Conservation (phyloP, 2,329 filamentous ascomycete genomes). For the Monosporascus sp. region DNA sequence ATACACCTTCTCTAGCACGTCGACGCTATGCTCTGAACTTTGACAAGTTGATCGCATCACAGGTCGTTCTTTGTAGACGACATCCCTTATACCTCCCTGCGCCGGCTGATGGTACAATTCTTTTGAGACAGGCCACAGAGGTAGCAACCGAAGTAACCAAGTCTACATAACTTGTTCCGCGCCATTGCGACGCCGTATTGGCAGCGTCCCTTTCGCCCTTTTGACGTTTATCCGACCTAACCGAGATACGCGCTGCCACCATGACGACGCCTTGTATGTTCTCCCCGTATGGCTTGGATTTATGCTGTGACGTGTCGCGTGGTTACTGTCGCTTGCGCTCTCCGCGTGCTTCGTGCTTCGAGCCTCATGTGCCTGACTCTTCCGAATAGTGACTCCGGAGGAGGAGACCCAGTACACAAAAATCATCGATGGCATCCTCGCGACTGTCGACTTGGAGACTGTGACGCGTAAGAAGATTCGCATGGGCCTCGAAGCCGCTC, state of each 20-base stretch:
- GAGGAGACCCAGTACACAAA: constrained; percentile 48
- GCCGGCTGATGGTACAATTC: no score
- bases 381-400: constrained; percentile 39
- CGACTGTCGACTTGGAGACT: constrained; percentile 54
- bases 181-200: background rate
- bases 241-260: constrained; percentile 5
- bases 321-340: background rate
- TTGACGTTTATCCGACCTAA: background rate
- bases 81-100: background rate
- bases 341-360: background rate
- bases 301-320: background rate
- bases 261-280: constrained; percentile 23
- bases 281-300: background rate
- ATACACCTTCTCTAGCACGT: background rate
- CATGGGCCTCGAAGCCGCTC: constrained; percentile 46
- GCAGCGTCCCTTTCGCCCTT: background rate
- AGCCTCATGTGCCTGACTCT: constrained; percentile 4
- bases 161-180: background rate
- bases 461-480: constrained; percentile 59
- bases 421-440: constrained; percentile 56
- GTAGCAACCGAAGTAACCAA: no score
- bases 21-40: background rate
- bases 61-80: background rate
- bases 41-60: background rate
- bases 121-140: no score